Conservation (phyloP, 495 filamentous ascomycete species). For the Tuber brumale region DNA sequence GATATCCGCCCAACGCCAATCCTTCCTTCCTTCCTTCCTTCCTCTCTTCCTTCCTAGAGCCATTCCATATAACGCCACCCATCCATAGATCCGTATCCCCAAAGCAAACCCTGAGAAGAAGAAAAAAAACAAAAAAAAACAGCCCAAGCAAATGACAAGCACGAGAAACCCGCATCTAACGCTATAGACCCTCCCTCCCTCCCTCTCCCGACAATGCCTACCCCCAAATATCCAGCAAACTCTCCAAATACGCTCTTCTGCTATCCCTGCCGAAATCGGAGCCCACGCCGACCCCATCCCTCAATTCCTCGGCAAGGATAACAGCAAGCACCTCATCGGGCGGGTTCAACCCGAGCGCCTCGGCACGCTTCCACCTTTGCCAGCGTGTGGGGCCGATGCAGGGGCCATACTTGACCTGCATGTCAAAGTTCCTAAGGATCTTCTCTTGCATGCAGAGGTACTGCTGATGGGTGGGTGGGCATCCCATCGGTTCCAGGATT, state of each 20-base stretch:
- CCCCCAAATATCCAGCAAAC: slow-evolving; percentile 36
- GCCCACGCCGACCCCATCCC: slow-evolving; percentile 49
- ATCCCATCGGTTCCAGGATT: slow-evolving; percentile 6
- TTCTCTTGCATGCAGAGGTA: slow-evolving; percentile 69
- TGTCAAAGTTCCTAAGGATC: slow-evolving; percentile 80
- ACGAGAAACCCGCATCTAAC: background rate
- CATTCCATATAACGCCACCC: background rate
- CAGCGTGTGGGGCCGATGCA: slow-evolving; percentile 76
- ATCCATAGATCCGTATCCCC: background rate
- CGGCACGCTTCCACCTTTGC: slow-evolving; percentile 82
- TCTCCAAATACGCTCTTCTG: slow-evolving; percentile 73
- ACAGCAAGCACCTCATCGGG: slow-evolving; percentile 90
- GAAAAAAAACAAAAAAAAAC: background rate
- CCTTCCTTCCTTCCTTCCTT: background rate
- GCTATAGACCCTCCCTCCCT: background rate
- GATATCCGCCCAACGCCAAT: background rate
- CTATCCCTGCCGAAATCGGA: slow-evolving; percentile 41
- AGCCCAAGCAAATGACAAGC: background rate
- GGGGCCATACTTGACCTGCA: slow-evolving; percentile 81
- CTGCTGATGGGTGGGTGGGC: slow-evolving; percentile 61
- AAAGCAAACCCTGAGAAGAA: background rate
- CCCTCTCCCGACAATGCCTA: background rate
- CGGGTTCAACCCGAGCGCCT: slow-evolving; percentile 69
- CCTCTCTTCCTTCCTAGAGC: background rate
- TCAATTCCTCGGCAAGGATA: slow-evolving; percentile 62